Base-by-base conservation (phyloP, 768 basidiomycete genomes). In the Tephrocybe sp. region DNA sequence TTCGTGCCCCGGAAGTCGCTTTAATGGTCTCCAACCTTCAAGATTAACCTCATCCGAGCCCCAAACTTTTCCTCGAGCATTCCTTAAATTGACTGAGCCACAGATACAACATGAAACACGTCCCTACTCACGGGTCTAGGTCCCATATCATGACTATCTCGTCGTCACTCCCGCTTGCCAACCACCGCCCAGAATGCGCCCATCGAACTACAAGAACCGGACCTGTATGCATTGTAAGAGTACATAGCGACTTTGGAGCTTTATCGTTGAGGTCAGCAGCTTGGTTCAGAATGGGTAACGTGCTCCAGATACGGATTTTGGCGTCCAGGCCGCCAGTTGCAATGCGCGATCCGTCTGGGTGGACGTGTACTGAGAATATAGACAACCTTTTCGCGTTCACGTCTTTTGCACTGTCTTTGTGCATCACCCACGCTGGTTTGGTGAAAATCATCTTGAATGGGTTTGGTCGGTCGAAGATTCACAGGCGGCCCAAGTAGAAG, bases 301-400 rank as follows among this genome's bases (percentile, higher is more conserved):
- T 98, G 53, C 89, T 90, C 96, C 96, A 99, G 69, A 99, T 92
- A 41, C 93, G 88, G 53, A 99, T 84, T 73, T 94, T 95, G 32
- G 92, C 88, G 66, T 99, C 96, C 46, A 99, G 77, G 2, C 95
- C 94, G 24, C 94, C 97, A 1, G 96, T 99, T n/a, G 97, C 96
- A 58, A 99, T 87, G 15, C 96, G 83, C 16, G 92, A 93, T 54
- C 91, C 91, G 61, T 99, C 96, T 0, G 96, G 96, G 60, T 98
- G 95, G 9, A 97, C 92, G 58, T 92, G 87, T 16, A 96, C 82
- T 7, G 92, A 89, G 75, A 93, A 98, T 58, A 98, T 94, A 18
- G 92, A 87, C 18, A 87, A 74, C 36, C 84, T 79, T 59, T 92
- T 92, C 18, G 73, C 63, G 44, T 80, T 75, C 49, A 66, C 67